These are phyloP conservation scores for Chaetomiaceae sp. DNA, from an alignment of 2,329 filamentous ascomycete genomes.

Conservation along the genomic window DNA sequence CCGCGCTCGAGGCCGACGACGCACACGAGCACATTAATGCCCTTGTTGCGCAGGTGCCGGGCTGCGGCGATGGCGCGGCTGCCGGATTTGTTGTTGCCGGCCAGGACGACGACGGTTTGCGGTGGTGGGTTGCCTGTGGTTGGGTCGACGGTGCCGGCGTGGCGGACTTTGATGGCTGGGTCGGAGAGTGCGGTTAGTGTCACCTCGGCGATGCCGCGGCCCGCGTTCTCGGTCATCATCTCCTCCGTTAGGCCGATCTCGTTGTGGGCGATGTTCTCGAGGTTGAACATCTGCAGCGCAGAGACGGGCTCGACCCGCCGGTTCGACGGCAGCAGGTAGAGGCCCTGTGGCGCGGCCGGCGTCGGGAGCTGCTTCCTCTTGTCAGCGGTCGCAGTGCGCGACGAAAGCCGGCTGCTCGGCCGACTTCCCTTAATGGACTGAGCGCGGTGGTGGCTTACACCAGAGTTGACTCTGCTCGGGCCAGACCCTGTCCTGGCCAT, in stretches of 20 bases:
- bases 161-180: conserved; percentile 53
- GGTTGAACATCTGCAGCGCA: conserved; percentile 80
- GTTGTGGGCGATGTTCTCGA: conserved; percentile 85
- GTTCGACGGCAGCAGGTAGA: conserved; percentile 52
- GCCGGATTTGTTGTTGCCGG: conserved; percentile 90
- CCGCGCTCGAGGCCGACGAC: conserved; percentile 78
- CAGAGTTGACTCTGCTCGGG: conserved; percentile 47
- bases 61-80: conserved; percentile 80
- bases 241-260: conserved; percentile 85
- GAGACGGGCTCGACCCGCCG: conserved; percentile 60
- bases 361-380: conserved; percentile 35
- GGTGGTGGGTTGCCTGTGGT: conserved; percentile 25
- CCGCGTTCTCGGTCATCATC: conserved; percentile 88
- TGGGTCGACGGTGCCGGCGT: conserved; percentile 38
- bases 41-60: conserved; percentile 80
- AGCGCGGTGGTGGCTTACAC: conserved; percentile 33
- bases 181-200: conserved; percentile 65
- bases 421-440: conserved; percentile 27
- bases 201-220: conserved; percentile 81
- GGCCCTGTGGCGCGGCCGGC: conserved; percentile 34
- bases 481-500: conserved; percentile 24
- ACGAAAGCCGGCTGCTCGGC: conserved; percentile 28
- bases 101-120: conserved; percentile 65
- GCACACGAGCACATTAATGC: conserved; percentile 74
- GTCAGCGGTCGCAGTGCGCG: conserved; percentile 30